Evolutionary conservation across 257 asterid species (phyloP).

Genomic region (Capsicum baccatum): DNA sequence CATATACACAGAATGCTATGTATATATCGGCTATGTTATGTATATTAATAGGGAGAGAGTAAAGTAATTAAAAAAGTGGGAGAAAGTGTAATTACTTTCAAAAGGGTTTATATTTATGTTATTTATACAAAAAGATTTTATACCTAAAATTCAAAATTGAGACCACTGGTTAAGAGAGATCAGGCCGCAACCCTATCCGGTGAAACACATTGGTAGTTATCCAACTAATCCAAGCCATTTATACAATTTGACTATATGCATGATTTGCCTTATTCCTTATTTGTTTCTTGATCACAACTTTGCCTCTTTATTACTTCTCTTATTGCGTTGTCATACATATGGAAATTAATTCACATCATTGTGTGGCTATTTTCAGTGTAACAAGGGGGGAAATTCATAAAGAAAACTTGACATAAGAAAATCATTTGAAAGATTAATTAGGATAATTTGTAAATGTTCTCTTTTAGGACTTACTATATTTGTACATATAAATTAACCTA

Average conservation of each 20-base stretch:
- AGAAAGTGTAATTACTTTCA: too few relatives aligned
- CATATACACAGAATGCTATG: too few relatives aligned
- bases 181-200: too few relatives aligned
- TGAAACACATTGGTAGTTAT: too few relatives aligned
- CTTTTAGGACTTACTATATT: background rate
- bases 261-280: conserved; percentile 22
- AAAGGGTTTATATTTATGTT: too few relatives aligned
- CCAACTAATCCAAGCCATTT: too few relatives aligned
- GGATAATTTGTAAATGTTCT: background rate
- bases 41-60: too few relatives aligned
- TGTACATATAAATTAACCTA: background rate
- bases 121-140: too few relatives aligned
- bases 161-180: too few relatives aligned
- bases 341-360: conserved; percentile 3
- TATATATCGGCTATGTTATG: too few relatives aligned
- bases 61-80: too few relatives aligned
- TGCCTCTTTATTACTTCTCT: background rate
- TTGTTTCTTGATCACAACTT: background rate
- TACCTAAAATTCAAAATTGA: too few relatives aligned
- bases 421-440: background rate
- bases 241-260: background rate
- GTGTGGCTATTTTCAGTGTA: background rate
- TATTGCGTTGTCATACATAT: conserved; percentile 5
- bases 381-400: background rate
- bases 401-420: background rate